Base-by-base conservation (phyloP, 2,329 filamentous ascomycete genomes). In the Ophiostoma tasmaniense region DNA sequence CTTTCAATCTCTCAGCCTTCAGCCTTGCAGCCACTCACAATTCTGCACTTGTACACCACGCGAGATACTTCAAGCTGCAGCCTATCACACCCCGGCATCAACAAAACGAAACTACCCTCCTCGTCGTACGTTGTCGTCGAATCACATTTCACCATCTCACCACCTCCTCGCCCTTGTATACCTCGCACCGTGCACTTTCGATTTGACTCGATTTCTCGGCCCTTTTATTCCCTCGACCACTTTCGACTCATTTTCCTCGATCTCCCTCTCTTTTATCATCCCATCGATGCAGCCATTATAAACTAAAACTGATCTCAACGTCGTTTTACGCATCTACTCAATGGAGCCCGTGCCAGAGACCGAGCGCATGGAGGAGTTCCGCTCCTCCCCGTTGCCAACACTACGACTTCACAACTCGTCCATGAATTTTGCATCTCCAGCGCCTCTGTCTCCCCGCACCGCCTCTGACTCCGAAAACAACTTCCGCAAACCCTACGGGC, bases 261-360 rank as follows among this genome's bases (percentile, higher is more conserved):
- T n/a, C 25, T 17, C 50, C 22, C 22, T n/a, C n/a, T n/a, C 50
- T 14, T 55, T 3, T 55, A 22, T n/a, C 10, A 3, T 2, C 10
- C 20, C n/a, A 55, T 55, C 50, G 50, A 55, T 55, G 50, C 22
- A 55, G 50, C 50, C 7, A 55, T 25, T 25, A 25, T 11, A 55
- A 22, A 22, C n/a, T 55, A 22, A 55, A 55, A 22, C n/a, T 55
- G n/a, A 55, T 37, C 25, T 37, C 37, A 25, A 25, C n/a, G 25
- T 22, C n/a, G 8, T 14, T 20, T 4, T 8, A 13, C 37, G n/a
- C 62, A 39, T 25, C 50, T 13, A 25, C 50, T 52, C 30, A 22
- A 89, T 89, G 87, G 87, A 89, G 78, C 85, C 87, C 70, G 87
- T 89, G 75, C 87, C 87, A 73, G 87, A 89, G 80, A 87, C 87